phyloP scores from a whole-genome alignment of 768 basidiomycete genomes.

The Rhodotorula graminis region DNA sequence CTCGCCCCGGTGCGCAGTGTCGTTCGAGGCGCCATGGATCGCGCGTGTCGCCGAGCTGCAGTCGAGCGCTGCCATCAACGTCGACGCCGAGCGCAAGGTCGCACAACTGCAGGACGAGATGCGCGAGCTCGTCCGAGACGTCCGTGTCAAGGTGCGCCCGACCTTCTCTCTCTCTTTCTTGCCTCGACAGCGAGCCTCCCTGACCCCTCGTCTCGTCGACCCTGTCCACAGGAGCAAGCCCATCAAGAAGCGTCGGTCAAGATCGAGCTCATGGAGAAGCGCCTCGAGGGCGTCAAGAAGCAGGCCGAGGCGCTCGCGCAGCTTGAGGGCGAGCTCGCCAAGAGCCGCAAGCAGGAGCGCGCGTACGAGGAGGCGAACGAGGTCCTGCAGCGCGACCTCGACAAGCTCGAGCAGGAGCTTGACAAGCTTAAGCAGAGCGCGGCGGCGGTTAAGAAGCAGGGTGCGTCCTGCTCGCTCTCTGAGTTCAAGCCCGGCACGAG shows the following conservation, averaged over 20 bases:
- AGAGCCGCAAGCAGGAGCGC: conserved; percentile 79
- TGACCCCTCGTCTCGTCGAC: not conserved
- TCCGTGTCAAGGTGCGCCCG: conserved; percentile 56
- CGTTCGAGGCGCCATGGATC: conserved; percentile 76
- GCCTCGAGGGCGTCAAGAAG: conserved; percentile 84
- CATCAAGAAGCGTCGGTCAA: conserved; percentile 85
- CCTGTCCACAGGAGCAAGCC: conserved; percentile 65
- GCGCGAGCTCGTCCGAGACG: conserved; percentile 73
- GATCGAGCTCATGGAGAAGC: conserved; percentile 89
- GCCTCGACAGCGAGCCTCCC: too few species aligned
- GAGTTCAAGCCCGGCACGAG: too few species aligned
- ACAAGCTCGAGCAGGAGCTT: conserved; percentile 80
- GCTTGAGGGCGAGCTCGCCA: conserved; percentile 72
- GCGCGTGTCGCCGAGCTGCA: conserved; percentile 75
- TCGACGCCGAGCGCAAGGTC: conserved; percentile 87
- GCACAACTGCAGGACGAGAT: conserved; percentile 82
- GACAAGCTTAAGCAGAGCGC: conserved; percentile 65
- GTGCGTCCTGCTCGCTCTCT: conserved; percentile 49
- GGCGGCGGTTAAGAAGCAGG: conserved; percentile 63
- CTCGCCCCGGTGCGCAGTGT: conserved; percentile 37
- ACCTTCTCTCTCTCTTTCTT: not conserved
- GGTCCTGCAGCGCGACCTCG: conserved; percentile 81
- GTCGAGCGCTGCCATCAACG: conserved; percentile 72
- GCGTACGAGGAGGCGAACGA: conserved; percentile 91
- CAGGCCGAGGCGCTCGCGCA: conserved; percentile 70